phyloP scores from a whole-genome alignment of 2,329 filamentous ascomycete species.

The Pyricularia sp. region DNA sequence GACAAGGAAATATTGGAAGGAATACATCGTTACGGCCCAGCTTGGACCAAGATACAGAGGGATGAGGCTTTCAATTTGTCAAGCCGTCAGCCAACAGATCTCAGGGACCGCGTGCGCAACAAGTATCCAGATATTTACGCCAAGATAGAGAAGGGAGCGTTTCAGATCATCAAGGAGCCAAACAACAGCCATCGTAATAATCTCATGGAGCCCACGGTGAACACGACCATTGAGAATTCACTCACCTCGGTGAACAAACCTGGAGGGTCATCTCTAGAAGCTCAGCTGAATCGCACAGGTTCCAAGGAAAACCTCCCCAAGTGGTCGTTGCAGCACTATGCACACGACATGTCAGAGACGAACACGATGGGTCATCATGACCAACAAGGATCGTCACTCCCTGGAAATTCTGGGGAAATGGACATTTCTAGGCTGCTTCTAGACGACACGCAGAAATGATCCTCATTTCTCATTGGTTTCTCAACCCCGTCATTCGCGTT shows the following conservation, averaged over 20 bases:
- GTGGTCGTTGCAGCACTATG: conserved; percentile 22
- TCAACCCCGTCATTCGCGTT: neutral
- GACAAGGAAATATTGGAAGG: conserved; percentile 53
- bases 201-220: conserved; percentile 41
- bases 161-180: conserved; percentile 31
- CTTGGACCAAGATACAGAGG: conserved; percentile 57
- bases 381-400: conserved; percentile 25
- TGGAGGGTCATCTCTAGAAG: conserved; percentile 28
- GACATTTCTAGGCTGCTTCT: conserved; percentile 51
- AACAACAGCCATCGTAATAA: conserved; percentile 25
- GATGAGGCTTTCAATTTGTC: conserved; percentile 49
- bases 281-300: conserved; percentile 27
- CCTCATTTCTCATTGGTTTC: neutral
- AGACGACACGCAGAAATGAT: conserved; percentile 32
- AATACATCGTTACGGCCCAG: conserved; percentile 48
- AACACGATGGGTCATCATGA: conserved; percentile 16
- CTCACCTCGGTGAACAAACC: conserved; percentile 26
- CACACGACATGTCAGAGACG: neutral
- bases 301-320: conserved; percentile 38
- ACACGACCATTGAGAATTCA: conserved; percentile 37
- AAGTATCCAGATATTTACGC: conserved; percentile 52
- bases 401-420: conserved; percentile 44
- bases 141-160: conserved; percentile 44
- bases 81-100: conserved; percentile 50
- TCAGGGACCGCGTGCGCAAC: conserved; percentile 54